Evolutionary conservation across 2,329 filamentous ascomycete genomes (phyloP), one percentile per base, ranked within the genome.

Genomic region (Cryphonectria japonica): DNA sequence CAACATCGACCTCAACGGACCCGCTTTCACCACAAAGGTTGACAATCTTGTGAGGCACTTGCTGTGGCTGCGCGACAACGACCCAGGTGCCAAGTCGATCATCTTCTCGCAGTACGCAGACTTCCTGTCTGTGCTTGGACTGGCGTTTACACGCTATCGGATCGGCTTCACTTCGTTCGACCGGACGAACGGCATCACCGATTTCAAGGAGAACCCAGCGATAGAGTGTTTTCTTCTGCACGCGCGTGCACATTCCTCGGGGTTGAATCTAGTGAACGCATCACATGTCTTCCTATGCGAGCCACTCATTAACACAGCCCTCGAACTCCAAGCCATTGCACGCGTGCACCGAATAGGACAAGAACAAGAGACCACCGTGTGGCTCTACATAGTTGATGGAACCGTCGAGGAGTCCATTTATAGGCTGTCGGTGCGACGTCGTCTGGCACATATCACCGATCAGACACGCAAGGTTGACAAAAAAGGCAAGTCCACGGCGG

Each of bases 311-410:
- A 97, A 98, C 78, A 95, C 95, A 0, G 94, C 95, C 0, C 89
- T 99, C 22, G 96, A 98, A 80, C 86, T 98, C 13, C 96, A 99
- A 80, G 95, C 95, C 19, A 97, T 98, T 77, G 95, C 95, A 0
- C 92, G 96, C 69, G 95, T 99, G 1, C 94, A 99, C 78, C 90
- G 96, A 50, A 99, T 99, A 74, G 96, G 96, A 0, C 96, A 98
- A 80, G 86, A 91, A 74, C 90, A 93, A 67, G 87, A 93, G 74
- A 99, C 96, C 0, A 97, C 93, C 0, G 94, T 98, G 1, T 98
- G 95, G 92, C 92, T 98, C 80, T 98, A 98, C 79, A 86, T 98
- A 2, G 88, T 98, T n/a, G 89, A 92, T 22, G 93, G 92, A 67
- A 97, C 95, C 0, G 93, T 98, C 0, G 96, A 99, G 78, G 92